These are phyloP conservation scores for Claviceps digitariae DNA, from an alignment of 2,329 filamentous ascomycete species.

Conservation along the genomic window DNA sequence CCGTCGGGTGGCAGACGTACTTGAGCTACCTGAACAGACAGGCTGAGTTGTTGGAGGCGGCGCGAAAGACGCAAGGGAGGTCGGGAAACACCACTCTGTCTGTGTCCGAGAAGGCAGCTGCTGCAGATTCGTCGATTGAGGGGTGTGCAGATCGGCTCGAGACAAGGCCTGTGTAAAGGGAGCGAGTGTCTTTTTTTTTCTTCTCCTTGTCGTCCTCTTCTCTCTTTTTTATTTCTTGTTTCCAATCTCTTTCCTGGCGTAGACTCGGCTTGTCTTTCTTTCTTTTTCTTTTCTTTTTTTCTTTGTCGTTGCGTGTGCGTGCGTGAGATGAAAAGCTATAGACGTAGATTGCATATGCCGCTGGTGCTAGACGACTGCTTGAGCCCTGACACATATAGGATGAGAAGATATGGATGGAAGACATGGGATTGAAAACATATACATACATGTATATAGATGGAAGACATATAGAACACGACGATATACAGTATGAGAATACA, in stretches of 20 bases:
- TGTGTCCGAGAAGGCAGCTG: not conserved
- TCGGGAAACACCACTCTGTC: not conserved
- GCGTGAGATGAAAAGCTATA: too few relatives aligned
- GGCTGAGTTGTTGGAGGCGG: slow-evolving; percentile 37
- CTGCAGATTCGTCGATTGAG: slow-evolving; percentile 13
- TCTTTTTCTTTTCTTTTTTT: not conserved
- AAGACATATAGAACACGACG: too few relatives aligned
- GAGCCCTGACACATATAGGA: too few relatives aligned
- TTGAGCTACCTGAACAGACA: slow-evolving; percentile 25
- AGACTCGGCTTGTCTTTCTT: not conserved
- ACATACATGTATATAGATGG: too few relatives aligned
- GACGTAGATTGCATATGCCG: too few relatives aligned
- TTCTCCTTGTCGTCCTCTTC: not conserved
- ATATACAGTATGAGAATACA: too few relatives aligned
- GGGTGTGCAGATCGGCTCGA: not conserved
- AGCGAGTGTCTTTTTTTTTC: not conserved
- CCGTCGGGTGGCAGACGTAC: slow-evolving; percentile 89
- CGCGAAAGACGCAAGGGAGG: not conserved
- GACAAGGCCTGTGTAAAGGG: not conserved
- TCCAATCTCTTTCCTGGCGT: not conserved
- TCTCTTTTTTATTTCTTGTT: too few relatives aligned
- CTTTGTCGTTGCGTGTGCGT: too few relatives aligned
- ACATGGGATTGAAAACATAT: too few relatives aligned
- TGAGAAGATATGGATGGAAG: too few relatives aligned
- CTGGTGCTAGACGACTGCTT: too few relatives aligned